A percentile compares a stretch with the other conserved stretches of the same genome.
Evolutionary conservation across 2,329 filamentous ascomycete genomes (phyloP).

Genomic region (Colletotrichum sp.): DNA sequence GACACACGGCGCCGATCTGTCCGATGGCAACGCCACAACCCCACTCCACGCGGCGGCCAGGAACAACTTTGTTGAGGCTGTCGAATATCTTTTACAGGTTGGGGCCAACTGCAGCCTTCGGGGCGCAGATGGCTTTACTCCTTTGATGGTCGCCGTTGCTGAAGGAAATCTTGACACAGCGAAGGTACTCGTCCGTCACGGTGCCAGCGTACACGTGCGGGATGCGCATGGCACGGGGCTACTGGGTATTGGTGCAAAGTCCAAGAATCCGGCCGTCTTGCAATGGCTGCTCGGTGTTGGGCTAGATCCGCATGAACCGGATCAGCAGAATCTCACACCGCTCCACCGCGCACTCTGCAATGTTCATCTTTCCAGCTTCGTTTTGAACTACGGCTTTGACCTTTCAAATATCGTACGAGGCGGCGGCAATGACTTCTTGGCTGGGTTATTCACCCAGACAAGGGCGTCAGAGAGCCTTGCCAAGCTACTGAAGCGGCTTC

Average conservation of each 20-base stretch:
- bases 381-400: constrained; percentile 7
- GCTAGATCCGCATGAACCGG: constrained; percentile 14
- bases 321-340: constrained; percentile 8
- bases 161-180: constrained; percentile 28
- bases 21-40: not conserved
- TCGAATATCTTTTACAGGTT: not conserved
- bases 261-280: constrained; percentile 5
- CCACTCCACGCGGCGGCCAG: not conserved
- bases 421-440: not conserved
- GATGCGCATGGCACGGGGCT: constrained; percentile 4
- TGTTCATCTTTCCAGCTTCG: not conserved
- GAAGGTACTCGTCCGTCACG: constrained; percentile 29
- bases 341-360: not conserved
- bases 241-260: not conserved
- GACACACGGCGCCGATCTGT: not conserved
- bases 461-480: not conserved
- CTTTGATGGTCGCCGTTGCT: not conserved
- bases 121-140: not conserved
- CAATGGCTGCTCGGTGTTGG: constrained; percentile 12
- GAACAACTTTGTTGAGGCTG: not conserved
- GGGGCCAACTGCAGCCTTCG: not conserved
- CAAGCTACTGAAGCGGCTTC: not conserved
- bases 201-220: constrained; percentile 23
- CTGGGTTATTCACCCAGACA: not conserved
- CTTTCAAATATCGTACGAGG: not conserved